Evolutionary conservation across 2,329 filamentous ascomycete species (phyloP).

Genomic region (Aschersonia sp.): DNA sequence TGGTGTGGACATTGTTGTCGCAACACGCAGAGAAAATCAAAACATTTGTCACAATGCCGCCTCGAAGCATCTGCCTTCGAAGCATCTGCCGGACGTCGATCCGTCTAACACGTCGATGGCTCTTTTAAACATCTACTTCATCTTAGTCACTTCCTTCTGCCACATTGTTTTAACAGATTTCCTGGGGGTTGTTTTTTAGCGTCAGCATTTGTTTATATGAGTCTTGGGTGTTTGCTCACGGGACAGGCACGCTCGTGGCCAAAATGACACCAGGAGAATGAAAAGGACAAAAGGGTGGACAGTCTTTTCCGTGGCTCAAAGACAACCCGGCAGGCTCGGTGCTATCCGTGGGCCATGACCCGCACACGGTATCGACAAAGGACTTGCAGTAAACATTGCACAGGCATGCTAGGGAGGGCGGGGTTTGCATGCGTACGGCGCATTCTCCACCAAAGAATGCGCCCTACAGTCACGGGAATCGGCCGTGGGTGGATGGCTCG

Average conservation of each 20-base stretch:
- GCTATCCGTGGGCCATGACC: too few species aligned
- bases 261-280: neutral
- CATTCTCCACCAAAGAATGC: too few species aligned
- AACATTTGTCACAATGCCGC: neutral
- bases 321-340: too few species aligned
- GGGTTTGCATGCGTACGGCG: too few species aligned
- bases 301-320: too few species aligned
- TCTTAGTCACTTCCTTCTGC: slow-evolving; percentile 5
- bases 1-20: neutral
- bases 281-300: neutral
- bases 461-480: too few species aligned
- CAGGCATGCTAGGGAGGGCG: too few species aligned
- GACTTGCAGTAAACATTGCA: too few species aligned
- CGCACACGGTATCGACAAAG: too few species aligned
- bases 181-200: slow-evolving; percentile 1
- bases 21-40: neutral
- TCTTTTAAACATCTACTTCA: slow-evolving; percentile 3
- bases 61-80: neutral
- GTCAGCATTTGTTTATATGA: neutral
- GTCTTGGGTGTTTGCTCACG: neutral
- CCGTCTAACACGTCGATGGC: neutral
- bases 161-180: slow-evolving; percentile 1
- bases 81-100: neutral
- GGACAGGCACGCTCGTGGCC: neutral
- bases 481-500: too few species aligned